These are phyloP conservation scores for Auxenochlorella pyrenoidosa DNA, from an alignment of 139 green algal genomes.

Conservation along the genomic window DNA sequence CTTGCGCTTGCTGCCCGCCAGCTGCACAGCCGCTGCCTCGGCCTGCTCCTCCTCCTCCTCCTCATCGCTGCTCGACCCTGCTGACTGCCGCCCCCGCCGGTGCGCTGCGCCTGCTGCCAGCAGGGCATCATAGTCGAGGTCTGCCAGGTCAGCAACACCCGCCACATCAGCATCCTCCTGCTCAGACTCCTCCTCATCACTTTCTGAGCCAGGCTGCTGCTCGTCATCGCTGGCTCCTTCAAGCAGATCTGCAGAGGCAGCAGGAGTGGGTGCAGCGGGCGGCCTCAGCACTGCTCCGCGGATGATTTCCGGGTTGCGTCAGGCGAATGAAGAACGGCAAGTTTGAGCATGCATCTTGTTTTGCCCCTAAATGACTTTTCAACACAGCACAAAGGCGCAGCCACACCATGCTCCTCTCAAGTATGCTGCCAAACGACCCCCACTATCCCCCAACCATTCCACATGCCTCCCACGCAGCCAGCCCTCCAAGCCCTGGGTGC, in stretches of 20 bases:
- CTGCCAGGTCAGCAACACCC: background rate
- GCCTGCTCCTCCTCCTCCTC: slow-evolving; percentile 26
- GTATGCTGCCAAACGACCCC: too few species aligned
- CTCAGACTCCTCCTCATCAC: slow-evolving; percentile 13
- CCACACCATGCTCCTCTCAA: too few species aligned
- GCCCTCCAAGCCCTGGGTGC: background rate
- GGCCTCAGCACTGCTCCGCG: too few species aligned
- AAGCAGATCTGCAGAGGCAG: slow-evolving; percentile 30
- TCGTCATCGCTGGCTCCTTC: background rate
- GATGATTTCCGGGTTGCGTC: too few species aligned
- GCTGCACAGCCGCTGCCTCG: slow-evolving; percentile 8
- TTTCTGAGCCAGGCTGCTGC: background rate
- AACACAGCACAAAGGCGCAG: background rate
- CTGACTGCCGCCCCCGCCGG: background rate
- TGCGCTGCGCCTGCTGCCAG: slow-evolving; percentile 28
- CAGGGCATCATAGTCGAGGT: slow-evolving; percentile 50
- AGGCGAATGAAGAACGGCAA: background rate
- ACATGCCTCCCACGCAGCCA: too few species aligned
- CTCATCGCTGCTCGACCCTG: background rate
- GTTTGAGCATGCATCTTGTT: background rate
- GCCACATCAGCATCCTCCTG: slow-evolving; percentile 11
- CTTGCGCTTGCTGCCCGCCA: slow-evolving; percentile 15
- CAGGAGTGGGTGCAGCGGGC: too few species aligned
- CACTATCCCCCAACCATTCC: too few species aligned
- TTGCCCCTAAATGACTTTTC: background rate